Evolutionary conservation across 352 stramenopile genomes (phyloP).

Genomic region (Pythium aquatile): DNA sequence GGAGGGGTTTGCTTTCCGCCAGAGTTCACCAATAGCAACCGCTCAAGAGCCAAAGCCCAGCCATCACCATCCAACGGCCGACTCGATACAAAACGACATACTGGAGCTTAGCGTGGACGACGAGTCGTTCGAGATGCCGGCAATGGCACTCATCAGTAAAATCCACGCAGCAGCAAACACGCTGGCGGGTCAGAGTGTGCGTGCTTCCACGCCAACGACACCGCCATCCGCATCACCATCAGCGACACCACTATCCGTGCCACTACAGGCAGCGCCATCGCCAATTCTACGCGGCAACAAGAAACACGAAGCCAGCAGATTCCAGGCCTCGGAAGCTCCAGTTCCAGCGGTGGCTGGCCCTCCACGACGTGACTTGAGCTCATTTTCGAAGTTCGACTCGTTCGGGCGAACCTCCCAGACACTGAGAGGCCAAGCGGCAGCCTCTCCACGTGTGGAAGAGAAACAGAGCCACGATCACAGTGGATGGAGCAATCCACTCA

Average conservation of each 20-base stretch:
- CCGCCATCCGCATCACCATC: neutral
- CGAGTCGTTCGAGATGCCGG: slow-evolving; percentile 28
- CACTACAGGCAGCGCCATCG: slow-evolving; percentile 9
- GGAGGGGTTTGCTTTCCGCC: slow-evolving; percentile 23
- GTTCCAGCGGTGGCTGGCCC: neutral
- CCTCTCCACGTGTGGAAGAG: neutral
- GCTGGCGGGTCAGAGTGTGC: slow-evolving; percentile 16
- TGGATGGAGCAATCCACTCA: slow-evolving; percentile 37
- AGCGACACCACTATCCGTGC: neutral
- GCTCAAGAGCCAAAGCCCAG: slow-evolving; percentile 12
- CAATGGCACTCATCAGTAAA: slow-evolving; percentile 15
- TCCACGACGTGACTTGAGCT: slow-evolving; percentile 13
- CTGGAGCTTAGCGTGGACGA: slow-evolving; percentile 33
- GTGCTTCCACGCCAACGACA: neutral
- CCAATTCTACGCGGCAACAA: slow-evolving; percentile 1
- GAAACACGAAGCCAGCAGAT: neutral
- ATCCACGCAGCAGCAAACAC: slow-evolving; percentile 20
- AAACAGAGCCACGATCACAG: slow-evolving; percentile 4
- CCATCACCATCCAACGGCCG: too few relatives aligned
- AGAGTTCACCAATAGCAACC: neutral
- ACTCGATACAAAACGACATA: slow-evolving; percentile 26
- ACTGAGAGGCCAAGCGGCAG: too few relatives aligned
- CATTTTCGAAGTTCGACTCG: slow-evolving; percentile 11
- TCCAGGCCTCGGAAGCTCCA: neutral
- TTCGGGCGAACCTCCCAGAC: neutral